Percentiles rank a stretch among this genome's conserved stretches.
phyloP scores from a whole-genome alignment of 2,329 filamentous ascomycete genomes.

The Dissoconium aciculare region DNA sequence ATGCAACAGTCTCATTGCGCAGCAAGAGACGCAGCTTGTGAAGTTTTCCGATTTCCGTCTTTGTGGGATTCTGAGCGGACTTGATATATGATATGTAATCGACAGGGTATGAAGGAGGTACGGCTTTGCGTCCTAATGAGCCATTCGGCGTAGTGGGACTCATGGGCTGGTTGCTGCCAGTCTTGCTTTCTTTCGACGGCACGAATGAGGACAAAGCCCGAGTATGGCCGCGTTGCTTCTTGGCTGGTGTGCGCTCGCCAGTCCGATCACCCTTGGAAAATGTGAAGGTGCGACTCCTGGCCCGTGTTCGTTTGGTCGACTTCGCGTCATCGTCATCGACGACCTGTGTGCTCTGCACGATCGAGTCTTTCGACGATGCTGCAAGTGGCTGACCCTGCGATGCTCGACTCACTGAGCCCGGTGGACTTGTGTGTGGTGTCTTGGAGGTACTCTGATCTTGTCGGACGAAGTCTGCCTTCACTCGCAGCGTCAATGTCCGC shows the following conservation, averaged over 20 bases:
- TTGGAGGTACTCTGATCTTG: constrained; percentile 49
- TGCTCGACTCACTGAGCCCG: constrained; percentile 33
- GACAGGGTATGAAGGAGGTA: constrained; percentile 47
- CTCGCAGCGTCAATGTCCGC: constrained; percentile 70
- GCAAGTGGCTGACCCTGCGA: constrained; percentile 18
- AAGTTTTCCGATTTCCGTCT: constrained; percentile 83
- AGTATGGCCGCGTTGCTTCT: constrained; percentile 51
- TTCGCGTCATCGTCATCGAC: constrained; percentile 19
- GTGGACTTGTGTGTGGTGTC: constrained; percentile 42
- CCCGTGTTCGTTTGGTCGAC: constrained; percentile 32
- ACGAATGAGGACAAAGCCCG: constrained; percentile 50
- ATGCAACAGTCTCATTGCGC: constrained; percentile 86
- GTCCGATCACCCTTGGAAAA: constrained; percentile 50
- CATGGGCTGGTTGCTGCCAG: constrained; percentile 6
- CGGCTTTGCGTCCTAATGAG: constrained; percentile 17
- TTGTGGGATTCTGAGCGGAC: constrained; percentile 65
- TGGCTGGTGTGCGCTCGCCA: constrained; percentile 43
- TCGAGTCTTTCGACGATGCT: constrained; percentile 23
- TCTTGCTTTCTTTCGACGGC: constrained; percentile 31
- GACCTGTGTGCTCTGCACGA: constrained; percentile 8
- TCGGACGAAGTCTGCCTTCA: constrained; percentile 90
- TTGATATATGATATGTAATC: constrained; percentile 79
- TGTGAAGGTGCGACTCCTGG: constrained; percentile 64
- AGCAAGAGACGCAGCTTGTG: constrained; percentile 83
- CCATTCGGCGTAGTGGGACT: constrained; percentile 15